Conservation (phyloP, 225 moss, liverwort and hornwort genomes). For the Antitrichia curtipendula region DNA sequence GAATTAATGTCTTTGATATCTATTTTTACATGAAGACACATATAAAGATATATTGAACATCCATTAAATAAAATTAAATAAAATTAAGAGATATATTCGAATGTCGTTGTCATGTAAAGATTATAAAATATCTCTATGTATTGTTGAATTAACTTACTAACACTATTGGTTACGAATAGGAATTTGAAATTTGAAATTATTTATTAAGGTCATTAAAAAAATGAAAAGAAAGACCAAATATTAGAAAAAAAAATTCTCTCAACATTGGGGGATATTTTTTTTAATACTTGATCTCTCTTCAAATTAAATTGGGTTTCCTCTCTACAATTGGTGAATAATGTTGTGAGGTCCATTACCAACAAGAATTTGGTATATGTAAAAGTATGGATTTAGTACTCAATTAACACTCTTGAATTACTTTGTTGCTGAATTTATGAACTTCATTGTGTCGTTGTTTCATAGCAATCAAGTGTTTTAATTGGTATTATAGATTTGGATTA, state of each 20-base stretch:
- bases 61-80: not conserved
- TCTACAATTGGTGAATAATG: not conserved
- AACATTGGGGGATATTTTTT: not conserved
- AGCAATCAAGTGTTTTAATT: too few relatives aligned
- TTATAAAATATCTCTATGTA: not conserved
- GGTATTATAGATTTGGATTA: too few relatives aligned
- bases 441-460: too few relatives aligned
- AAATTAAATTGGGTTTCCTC: too few relatives aligned
- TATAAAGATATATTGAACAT: not conserved
- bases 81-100: too few relatives aligned
- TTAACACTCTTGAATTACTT: too few relatives aligned
- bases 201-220: too few relatives aligned
- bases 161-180: rapidly evolving
- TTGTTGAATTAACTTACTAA: not conserved
- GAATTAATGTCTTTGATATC: not conserved
- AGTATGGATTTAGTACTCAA: not conserved
- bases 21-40: not conserved
- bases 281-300: not conserved
- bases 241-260: not conserved
- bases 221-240: not conserved
- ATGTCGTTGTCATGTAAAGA: too few relatives aligned
- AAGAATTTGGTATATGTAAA: not conserved
- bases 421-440: too few relatives aligned
- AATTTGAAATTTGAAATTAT: rapidly evolving
- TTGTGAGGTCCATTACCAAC: rapidly evolving